Base-by-base conservation (phyloP, 1,139 yeast genomes). In the Saccharomycopsis hybrid region DNA sequence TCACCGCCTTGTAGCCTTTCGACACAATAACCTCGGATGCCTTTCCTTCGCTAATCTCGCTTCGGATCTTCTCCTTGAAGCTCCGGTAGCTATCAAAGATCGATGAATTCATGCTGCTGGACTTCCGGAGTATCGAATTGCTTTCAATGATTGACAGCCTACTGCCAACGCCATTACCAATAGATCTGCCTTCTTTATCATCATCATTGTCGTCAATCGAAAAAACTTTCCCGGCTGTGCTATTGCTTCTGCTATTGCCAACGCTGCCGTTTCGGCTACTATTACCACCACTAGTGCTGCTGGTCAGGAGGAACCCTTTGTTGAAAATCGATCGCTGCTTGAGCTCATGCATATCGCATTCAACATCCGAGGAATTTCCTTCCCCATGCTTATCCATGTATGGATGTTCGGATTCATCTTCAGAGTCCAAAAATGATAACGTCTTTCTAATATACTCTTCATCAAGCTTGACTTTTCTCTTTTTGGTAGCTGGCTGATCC, bases 381-480 rank as follows among this genome's bases (percentile, higher is more conserved):
- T 11, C 66, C 67, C 35, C 11, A 8, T 11, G 35, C 35, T 31
- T 31, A n/a, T 36, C 39, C 7, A 24, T 7, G 18, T 24, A 11
- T 7, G 7, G n/a, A 5, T 36, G 24, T 5, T 36, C 18, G 24
- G 5, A 7, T 28, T 64, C 63, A 2, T 64, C 72, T n/a, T 61
- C 67, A 27, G 71, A 69, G 38, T 67, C 68, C 50, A 82, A 70
- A 60, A 83, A 85, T 0, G 90, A 82, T 46, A 85, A 69, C 56
- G 80, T 80, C 53, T 73, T 74, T 49, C 80, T 80, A 7, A 85
- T 84, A 59, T 78, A 81, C 0, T 77, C 77, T 57, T 78, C 79
- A 11, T 80, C 77, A 42, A 73, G 50, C 35, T 60, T 60, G 43
- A 58, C 53, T 49, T 62, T 69, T 38, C 61, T 56, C 51, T 58